Conservation (phyloP, 2,329 filamentous ascomycete species). For the Trichoderma atrobrunneum region DNA sequence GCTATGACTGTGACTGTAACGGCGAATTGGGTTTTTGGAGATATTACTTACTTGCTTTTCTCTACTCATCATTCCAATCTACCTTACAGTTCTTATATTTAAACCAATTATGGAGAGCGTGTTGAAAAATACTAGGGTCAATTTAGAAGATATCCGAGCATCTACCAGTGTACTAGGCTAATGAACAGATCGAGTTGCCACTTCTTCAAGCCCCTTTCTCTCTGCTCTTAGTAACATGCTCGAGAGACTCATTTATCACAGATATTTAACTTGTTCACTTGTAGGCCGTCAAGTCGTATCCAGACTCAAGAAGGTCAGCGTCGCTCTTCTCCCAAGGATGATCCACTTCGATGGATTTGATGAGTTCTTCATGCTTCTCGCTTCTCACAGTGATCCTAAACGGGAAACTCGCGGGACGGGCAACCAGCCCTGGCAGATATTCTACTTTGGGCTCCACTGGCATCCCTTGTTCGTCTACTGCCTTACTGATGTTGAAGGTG, state of each 20-base stretch:
- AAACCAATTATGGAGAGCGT: neutral
- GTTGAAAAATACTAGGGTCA: neutral
- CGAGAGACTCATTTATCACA: neutral
- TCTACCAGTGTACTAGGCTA: neutral
- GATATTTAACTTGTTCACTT: neutral
- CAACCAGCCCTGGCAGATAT: neutral
- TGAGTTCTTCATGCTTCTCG: neutral
- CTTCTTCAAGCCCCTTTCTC: neutral
- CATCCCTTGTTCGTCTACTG: neutral
- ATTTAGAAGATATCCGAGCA: neutral
- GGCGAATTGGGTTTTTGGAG: neutral
- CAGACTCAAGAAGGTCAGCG: neutral
- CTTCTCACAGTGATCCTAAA: neutral
- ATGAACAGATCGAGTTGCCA: neutral
- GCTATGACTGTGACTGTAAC: neutral
- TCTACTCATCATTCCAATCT: neutral
- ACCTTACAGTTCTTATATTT: neutral
- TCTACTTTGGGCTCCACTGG: neutral
- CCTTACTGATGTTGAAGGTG: conserved; percentile 2
- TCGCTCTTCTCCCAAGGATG: neutral
- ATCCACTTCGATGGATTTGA: neutral
- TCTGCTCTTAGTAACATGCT: neutral
- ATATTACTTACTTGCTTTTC: neutral
- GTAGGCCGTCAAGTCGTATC: neutral
- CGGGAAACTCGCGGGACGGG: neutral